phyloP scores from a whole-genome alignment of 116 monocot genomes.

The Zostera marina region DNA sequence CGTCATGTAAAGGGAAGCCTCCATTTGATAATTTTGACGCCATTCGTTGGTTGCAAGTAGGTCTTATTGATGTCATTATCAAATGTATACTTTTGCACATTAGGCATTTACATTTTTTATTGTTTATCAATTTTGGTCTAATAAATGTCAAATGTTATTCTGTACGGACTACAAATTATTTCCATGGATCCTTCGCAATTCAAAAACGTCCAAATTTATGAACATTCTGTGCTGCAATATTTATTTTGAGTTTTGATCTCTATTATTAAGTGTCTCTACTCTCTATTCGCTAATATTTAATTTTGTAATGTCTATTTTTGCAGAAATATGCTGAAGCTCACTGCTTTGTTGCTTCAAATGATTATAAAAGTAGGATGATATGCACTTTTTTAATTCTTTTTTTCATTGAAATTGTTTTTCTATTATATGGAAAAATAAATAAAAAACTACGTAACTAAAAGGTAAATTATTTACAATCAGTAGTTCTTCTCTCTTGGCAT shows the following conservation, averaged over 20 bases:
- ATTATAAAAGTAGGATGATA: slow-evolving; percentile 66
- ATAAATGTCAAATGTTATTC: too few relatives aligned
- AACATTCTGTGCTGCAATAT: too few relatives aligned
- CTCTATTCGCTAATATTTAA: background rate
- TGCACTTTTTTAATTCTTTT: background rate
- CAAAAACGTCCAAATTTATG: too few relatives aligned
- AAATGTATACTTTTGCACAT: background rate
- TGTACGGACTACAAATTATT: too few relatives aligned
- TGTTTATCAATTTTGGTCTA: background rate
- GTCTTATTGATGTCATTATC: slow-evolving; percentile 11
- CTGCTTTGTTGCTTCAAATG: slow-evolving; percentile 81
- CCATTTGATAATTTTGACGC: slow-evolving; percentile 51
- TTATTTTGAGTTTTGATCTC: too few relatives aligned
- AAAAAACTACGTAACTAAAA: too few relatives aligned
- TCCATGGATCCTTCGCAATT: too few relatives aligned
- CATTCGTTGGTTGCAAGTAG: slow-evolving; percentile 85
- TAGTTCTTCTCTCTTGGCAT: too few relatives aligned
- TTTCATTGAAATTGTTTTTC: too few relatives aligned
- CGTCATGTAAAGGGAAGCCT: slow-evolving; percentile 54
- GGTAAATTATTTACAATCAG: too few relatives aligned
- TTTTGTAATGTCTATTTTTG: slow-evolving; percentile 4
- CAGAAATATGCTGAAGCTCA: slow-evolving; percentile 96
- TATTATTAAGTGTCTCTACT: too few relatives aligned
- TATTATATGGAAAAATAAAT: too few relatives aligned
- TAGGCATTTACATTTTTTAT: background rate